Conservation (phyloP, 441 rosid genomes). For the Euphorbia schlechtendalii region DNA sequence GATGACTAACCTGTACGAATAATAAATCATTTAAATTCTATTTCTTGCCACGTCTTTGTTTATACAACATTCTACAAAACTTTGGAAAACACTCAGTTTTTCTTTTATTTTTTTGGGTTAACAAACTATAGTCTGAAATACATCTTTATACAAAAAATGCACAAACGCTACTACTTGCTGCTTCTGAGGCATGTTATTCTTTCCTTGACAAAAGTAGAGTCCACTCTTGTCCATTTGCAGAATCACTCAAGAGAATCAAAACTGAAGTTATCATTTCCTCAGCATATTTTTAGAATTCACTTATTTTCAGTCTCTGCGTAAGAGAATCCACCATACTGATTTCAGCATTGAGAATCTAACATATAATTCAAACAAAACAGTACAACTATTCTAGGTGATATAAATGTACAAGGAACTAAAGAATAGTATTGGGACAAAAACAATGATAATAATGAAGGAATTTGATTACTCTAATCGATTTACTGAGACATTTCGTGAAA, state of each 20-base stretch:
- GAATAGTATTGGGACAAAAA: background rate
- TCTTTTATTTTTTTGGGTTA: too few relatives aligned
- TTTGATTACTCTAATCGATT: background rate
- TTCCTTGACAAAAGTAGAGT: background rate
- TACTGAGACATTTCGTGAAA: background rate
- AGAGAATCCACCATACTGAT: background rate
- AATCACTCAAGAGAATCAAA: background rate
- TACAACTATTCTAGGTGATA: background rate
- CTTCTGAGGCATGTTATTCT: conserved; percentile 1
- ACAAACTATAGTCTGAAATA: background rate
- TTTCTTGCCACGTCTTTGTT: background rate
- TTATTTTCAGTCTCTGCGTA: background rate
- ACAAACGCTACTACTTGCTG: background rate
- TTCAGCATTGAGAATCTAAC: background rate
- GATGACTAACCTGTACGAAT: conserved; percentile 85
- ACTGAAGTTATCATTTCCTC: background rate
- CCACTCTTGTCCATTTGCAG: background rate
- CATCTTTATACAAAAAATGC: background rate
- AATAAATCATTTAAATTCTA: background rate
- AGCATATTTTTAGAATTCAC: too few relatives aligned
- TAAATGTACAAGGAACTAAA: background rate
- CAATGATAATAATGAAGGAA: background rate
- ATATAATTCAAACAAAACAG: too few relatives aligned
- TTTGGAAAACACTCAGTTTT: background rate
- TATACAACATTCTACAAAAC: background rate